These are phyloP conservation scores for Globisporangium cylindrosporum DNA, from an alignment of 352 stramenopile species.

Conservation along the genomic window DNA sequence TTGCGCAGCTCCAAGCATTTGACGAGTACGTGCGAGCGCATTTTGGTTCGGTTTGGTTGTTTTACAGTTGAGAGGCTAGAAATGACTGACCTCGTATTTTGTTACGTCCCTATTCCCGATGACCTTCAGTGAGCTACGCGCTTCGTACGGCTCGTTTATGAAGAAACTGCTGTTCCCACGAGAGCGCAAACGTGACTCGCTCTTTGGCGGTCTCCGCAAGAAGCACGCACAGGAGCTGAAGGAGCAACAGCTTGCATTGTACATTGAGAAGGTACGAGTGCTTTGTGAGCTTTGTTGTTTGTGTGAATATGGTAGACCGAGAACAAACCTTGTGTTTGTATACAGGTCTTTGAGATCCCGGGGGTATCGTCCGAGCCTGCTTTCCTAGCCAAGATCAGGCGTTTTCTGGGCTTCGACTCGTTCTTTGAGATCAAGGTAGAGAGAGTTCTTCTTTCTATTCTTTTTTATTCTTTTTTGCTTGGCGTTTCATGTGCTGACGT, in stretches of 20 bases:
- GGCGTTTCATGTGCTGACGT: neutral
- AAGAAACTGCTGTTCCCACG: conserved; percentile 56
- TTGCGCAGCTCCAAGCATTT: conserved; percentile 61
- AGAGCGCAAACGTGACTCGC: conserved; percentile 69
- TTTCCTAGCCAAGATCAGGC: conserved; percentile 41
- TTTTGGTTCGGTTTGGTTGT: neutral
- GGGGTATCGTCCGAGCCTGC: conserved; percentile 37
- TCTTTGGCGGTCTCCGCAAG: conserved; percentile 66
- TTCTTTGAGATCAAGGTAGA: conserved; percentile 70
- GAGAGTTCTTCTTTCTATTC: conserved; percentile 2
- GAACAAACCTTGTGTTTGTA: neutral
- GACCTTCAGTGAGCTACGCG: conserved; percentile 46
- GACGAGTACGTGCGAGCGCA: conserved; percentile 45
- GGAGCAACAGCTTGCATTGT: conserved; percentile 68
- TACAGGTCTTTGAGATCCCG: conserved; percentile 52
- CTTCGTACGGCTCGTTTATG: conserved; percentile 49
- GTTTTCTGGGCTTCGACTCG: conserved; percentile 59
- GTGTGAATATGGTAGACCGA: neutral
- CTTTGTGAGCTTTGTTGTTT: conserved; percentile 6
- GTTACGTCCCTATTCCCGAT: neutral
- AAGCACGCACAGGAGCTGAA: conserved; percentile 67
- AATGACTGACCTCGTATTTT: neutral
- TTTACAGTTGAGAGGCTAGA: neutral
- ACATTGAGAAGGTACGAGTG: conserved; percentile 50
- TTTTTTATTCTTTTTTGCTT: neutral